A percentile compares a stretch with the other conserved stretches of the same genome.
Conservation (phyloP, 208 protist genomes). For the Trypanosoma congolense region DNA sequence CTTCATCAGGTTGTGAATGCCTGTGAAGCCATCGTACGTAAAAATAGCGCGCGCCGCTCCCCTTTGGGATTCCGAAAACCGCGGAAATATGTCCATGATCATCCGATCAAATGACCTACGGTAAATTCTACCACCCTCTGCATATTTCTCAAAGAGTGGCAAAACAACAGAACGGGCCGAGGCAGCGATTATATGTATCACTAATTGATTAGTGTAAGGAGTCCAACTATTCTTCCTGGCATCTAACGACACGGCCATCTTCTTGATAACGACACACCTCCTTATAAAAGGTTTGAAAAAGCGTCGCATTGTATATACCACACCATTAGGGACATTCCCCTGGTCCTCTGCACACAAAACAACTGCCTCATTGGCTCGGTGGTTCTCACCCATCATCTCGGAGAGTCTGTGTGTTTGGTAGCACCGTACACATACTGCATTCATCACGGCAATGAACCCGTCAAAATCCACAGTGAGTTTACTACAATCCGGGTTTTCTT, state of each 20-base stretch:
- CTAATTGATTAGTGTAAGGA: conserved; percentile 48
- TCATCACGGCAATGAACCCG: conserved; percentile 83
- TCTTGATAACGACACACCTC: conserved; percentile 40
- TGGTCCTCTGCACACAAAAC: conserved; percentile 63
- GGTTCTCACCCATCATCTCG: conserved; percentile 23
- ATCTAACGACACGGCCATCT: conserved; percentile 46
- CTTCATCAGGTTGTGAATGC: conserved; percentile 34
- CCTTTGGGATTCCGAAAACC: conserved; percentile 39
- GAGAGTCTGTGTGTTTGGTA: conserved; percentile 54
- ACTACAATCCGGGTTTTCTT: conserved; percentile 7
- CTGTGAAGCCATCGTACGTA: conserved; percentile 48
- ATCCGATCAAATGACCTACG: conserved; percentile 46
- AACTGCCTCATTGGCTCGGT: conserved; percentile 37
- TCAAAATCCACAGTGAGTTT: conserved; percentile 51
- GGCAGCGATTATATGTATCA: conserved; percentile 57
- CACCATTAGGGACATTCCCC: conserved; percentile 52
- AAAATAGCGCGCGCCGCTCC: conserved; percentile 59
- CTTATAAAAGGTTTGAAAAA: conserved; percentile 65
- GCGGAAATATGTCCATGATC: conserved; percentile 44
- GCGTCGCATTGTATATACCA: conserved; percentile 48
- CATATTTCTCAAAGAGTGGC: conserved; percentile 63
- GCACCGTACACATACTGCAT: conserved; percentile 75
- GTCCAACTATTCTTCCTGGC: conserved; percentile 59
- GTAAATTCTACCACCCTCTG: conserved; percentile 38
- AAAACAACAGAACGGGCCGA: conserved; percentile 42